Base-by-base conservation (phyloP, 371 early-diverging fungal species). In the Haplosporangium sp. region DNA sequence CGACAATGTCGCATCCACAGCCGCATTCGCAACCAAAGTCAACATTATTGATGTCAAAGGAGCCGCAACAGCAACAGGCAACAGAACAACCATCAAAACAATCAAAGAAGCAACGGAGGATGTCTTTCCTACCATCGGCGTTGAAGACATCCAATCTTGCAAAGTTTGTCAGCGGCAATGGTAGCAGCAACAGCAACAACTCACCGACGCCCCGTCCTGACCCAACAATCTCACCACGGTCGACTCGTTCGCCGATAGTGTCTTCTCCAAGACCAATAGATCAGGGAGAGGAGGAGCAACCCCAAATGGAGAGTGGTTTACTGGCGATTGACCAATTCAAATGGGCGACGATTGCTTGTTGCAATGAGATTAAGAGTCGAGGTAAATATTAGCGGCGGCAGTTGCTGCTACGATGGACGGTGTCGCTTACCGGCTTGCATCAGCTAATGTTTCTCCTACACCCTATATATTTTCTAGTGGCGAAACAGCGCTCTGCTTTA, bases 271-370 rank as follows among this genome's bases (percentile, higher is more conserved):
- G 47, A 2, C 20, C 50, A 4, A 14, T 14, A 13, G 55, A 52
- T 10, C 43, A 23, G 7, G 41, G 36, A 18, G 54, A 14, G 3
- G 51, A 51, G 10, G 45, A 50, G 9, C 2, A 48, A 37, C 11
- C 18, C n/a, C 43, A 38, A 12, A 36, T 38, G 12, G 59, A 59
- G 12, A 40, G n/a, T 8, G 36, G 45, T 9, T 13, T 52, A 9
- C 36, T 74, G 47, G 65, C 69, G 46, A 65, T 64, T 9, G 75
- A 74, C 36, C 75, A 74, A 43, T 74, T 74, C 69, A 74, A 74
- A 37, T 74, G 75, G 75, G 21, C 20, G 2, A 64, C 63, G 41
- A 38, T 68, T 20, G 64, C 54, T 20, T 74, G 75, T 41, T 69
- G 69, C n/a, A 59, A 69, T 55, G 75, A 68, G 53, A 61, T 74